phyloP scores from a whole-genome alignment of 768 basidiomycete genomes.

The Hypholoma sublateritium region DNA sequence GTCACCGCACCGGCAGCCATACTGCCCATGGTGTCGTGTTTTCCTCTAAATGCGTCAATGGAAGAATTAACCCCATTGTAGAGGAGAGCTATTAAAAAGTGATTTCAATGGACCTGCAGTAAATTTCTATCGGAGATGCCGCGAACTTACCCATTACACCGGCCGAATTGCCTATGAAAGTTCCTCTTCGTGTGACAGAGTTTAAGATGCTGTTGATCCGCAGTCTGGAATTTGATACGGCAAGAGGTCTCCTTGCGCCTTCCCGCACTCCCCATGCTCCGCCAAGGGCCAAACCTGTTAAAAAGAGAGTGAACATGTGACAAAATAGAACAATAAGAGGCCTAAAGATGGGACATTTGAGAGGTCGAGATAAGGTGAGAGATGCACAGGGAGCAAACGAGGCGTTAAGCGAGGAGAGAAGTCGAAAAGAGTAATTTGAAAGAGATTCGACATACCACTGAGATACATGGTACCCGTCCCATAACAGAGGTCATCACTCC shows the following conservation, averaged over 20 bases:
- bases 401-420: slow-evolving; percentile 47
- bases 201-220: slow-evolving; percentile 97
- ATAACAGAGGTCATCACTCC: slow-evolving; percentile 99
- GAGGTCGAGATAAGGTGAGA: slow-evolving; percentile 70
- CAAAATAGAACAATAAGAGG: slow-evolving; percentile 78
- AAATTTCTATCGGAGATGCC: slow-evolving; percentile 27
- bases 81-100: slow-evolving; percentile 70
- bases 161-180: slow-evolving; percentile 97
- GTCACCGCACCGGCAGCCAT: slow-evolving; percentile 92
- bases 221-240: slow-evolving; percentile 80
- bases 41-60: slow-evolving; percentile 84
- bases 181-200: slow-evolving; percentile 94
- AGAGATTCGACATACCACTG: slow-evolving; percentile 77
- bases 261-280: slow-evolving; percentile 96
- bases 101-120: slow-evolving; percentile 37
- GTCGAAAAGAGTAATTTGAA: slow-evolving; percentile 61
- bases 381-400: slow-evolving; percentile 49
- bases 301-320: slow-evolving; percentile 73
- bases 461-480: slow-evolving; percentile 99
- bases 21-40: slow-evolving; percentile 89
- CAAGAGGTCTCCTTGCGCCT: slow-evolving; percentile 85
- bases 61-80: slow-evolving; percentile 97
- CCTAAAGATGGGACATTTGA: slow-evolving; percentile 55
- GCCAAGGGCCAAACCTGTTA: slow-evolving; percentile 89
- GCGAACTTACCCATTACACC: slow-evolving; percentile 87